Evolutionary conservation across 1,284 basidiomycete species (phyloP), one percentile per base, ranked within the genome.

Genomic region (Melampsora americana): DNA sequence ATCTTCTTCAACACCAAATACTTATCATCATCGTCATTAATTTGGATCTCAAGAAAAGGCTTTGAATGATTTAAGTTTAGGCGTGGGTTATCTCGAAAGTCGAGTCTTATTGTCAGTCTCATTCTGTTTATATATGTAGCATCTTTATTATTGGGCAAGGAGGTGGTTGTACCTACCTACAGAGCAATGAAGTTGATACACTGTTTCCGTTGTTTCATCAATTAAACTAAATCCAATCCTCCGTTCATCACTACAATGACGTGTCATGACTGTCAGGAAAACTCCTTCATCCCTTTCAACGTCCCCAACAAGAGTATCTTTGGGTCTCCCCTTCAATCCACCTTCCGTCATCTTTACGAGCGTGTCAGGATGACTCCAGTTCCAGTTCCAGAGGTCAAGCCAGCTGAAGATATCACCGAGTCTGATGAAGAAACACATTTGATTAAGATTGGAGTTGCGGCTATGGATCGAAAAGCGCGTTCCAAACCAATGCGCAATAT

Each of bases 391-490:
- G 26, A 56, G 20, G n/a, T 12, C 53, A 56, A 28, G 20, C 53
- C n/a, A 28, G 20, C 26, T 56, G 53, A 56, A 28, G 53, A 56
- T 56, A 28, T n/a, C 53, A 23, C 53, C 6, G 53, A 56, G 26
- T 56, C 53, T 50, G 72, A 74, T 16, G 72, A 74, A 56, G 72
- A 67, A 9, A 66, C 50, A 28, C 73, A 68, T 23, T 56, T 76
- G 11, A 76, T 79, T 65, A 79, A 78, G 62, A 86, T 96, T 46
- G 94, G 94, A 30, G 90, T 97, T 60, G 95, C 93, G 80, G 92
- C 95, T 16, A 95, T 97, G 93, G 94, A 97, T 80, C 87, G 95
- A 82, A 97, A 97, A 84, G 94, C 94, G 2, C 86, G 94, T 75
- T 94, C 92, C 69, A 93, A 95, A 59, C 81, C 82, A 2, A 82